Evolutionary conservation across 306 rosid species (phyloP).

Genomic region (Castanospermum australe): DNA sequence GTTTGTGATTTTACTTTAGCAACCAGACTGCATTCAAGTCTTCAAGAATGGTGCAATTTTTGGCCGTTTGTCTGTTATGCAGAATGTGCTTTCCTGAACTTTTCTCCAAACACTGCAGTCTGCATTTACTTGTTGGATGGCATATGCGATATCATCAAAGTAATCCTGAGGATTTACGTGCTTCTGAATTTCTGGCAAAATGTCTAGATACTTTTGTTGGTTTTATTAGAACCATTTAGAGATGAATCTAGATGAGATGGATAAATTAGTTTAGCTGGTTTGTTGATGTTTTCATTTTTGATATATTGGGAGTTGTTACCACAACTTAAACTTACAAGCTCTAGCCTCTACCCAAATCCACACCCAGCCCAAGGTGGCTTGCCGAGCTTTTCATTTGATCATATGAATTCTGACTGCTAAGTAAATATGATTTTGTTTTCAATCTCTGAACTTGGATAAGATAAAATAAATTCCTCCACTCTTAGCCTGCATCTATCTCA

Average conservation of each 20-base stretch:
- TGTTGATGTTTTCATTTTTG: constrained; percentile 8
- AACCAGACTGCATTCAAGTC: neutral
- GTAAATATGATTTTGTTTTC: neutral
- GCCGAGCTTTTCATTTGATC: neutral
- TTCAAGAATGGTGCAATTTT: neutral
- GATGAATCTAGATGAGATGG: constrained; percentile 10
- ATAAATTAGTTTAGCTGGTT: neutral
- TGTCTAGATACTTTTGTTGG: neutral
- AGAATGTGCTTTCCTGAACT: neutral
- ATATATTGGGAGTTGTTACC: constrained; percentile 12
- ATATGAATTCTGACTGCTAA: neutral
- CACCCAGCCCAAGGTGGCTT: neutral
- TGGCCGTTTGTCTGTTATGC: neutral
- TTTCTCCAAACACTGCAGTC: neutral
- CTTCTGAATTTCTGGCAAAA: constrained; percentile 3
- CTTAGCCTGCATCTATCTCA: neutral
- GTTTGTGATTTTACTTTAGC: neutral
- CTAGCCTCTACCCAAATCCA: neutral
- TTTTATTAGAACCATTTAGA: neutral
- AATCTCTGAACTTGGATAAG: neutral
- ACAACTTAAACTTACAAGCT: neutral
- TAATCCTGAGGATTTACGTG: neutral
- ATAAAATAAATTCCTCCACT: neutral
- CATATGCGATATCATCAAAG: neutral
- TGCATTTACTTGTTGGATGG: neutral